Evolutionary conservation across 441 rosid species (phyloP).

Genomic region (Gossypium aridum): DNA sequence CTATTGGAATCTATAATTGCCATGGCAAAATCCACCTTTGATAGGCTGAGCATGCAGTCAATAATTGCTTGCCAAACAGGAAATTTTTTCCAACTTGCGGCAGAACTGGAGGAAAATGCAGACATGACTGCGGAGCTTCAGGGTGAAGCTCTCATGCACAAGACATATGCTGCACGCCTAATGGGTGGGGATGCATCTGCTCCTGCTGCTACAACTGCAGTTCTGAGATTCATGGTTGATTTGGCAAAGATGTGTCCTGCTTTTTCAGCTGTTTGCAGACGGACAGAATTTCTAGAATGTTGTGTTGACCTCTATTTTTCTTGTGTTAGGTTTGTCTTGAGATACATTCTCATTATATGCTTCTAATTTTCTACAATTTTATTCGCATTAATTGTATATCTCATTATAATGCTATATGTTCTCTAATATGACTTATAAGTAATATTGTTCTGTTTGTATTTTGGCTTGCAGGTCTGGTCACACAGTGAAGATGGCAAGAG

Average conservation of each 20-base stretch:
- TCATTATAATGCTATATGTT: slow-evolving; percentile 14
- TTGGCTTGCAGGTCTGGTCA: slow-evolving; percentile 73
- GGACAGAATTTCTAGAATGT: slow-evolving; percentile 87
- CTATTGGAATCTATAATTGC: slow-evolving; percentile 88
- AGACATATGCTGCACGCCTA: slow-evolving; percentile 99
- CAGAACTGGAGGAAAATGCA: slow-evolving; percentile 88
- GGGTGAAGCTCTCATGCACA: slow-evolving; percentile 99
- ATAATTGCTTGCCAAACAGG: slow-evolving; percentile 93
- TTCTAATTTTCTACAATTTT: not conserved
- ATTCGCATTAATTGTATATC: slow-evolving; percentile 7
- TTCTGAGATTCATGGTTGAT: slow-evolving; percentile 99
- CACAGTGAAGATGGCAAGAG: slow-evolving; percentile 87
- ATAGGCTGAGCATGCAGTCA: slow-evolving; percentile 80
- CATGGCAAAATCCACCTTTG: slow-evolving; percentile 96
- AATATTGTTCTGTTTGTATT: slow-evolving; percentile 9
- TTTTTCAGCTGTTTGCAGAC: slow-evolving; percentile 92
- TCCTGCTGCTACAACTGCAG: slow-evolving; percentile 98
- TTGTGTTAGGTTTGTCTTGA: slow-evolving; percentile 80
- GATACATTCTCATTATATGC: slow-evolving; percentile 16
- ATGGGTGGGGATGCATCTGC: slow-evolving; percentile 99
- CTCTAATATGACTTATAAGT: slow-evolving; percentile 11
- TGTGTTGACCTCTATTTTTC: slow-evolving; percentile 97
- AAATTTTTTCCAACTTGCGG: slow-evolving; percentile 82
- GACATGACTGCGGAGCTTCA: slow-evolving; percentile 98
- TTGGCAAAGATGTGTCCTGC: slow-evolving; percentile 96